Percentiles rank a stretch among this genome's conserved stretches.
These are phyloP conservation scores for Penicillium riverlandense DNA, from an alignment of 495 filamentous ascomycete genomes.

Conservation along the genomic window DNA sequence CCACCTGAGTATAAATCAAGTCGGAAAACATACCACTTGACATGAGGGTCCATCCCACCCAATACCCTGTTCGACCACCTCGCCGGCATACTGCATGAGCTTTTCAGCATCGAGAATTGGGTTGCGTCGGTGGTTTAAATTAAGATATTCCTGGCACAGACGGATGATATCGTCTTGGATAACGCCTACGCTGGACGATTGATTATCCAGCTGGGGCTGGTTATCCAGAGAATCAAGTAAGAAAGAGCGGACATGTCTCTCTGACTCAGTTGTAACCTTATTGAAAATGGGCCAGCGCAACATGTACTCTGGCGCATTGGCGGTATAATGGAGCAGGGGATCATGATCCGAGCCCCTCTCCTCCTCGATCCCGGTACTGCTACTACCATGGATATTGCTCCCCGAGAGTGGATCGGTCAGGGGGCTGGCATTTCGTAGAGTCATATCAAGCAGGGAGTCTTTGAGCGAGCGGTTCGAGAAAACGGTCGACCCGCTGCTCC, in stretches of 20 bases:
- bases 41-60: slow-evolving; percentile 21
- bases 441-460: slow-evolving; percentile 11
- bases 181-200: slow-evolving; percentile 7
- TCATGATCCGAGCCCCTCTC: slow-evolving; percentile 13
- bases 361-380: slow-evolving; percentile 6
- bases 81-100: slow-evolving; percentile 15
- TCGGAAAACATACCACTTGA: slow-evolving; percentile 15
- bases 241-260: slow-evolving; percentile 18
- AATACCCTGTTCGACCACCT: slow-evolving; percentile 17
- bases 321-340: slow-evolving; percentile 14
- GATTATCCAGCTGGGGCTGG: neutral
- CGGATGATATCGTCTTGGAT: slow-evolving; percentile 13
- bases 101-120: slow-evolving; percentile 15
- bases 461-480: slow-evolving; percentile 12
- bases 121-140: slow-evolving; percentile 12
- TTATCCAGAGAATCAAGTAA: slow-evolving; percentile 18
- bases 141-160: slow-evolving; percentile 13
- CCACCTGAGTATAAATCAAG: neutral
- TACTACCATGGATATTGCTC: slow-evolving; percentile 2
- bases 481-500: slow-evolving; percentile 1
- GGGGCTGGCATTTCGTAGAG: slow-evolving; percentile 10
- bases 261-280: slow-evolving; percentile 13
- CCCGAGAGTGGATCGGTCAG: slow-evolving; percentile 6
- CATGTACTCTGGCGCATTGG: slow-evolving; percentile 20
- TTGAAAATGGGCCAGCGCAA: slow-evolving; percentile 21